Conservation (phyloP, 148 eudicot species). For the Gaultheria prostrata region DNA sequence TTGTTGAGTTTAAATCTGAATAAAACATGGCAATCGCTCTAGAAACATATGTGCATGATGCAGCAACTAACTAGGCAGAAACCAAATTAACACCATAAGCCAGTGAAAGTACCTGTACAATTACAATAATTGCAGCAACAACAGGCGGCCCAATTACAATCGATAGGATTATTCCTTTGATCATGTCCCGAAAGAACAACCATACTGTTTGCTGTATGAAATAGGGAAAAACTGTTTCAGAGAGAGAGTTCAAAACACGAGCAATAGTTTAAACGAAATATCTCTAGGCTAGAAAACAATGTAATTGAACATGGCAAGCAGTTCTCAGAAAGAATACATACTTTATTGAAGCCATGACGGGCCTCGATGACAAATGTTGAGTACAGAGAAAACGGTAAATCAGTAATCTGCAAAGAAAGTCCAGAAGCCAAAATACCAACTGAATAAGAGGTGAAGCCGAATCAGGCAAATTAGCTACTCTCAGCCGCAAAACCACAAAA, state of each 20-base stretch:
- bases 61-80: background rate
- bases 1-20: too few relatives aligned
- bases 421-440: background rate
- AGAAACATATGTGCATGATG: background rate
- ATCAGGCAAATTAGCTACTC: background rate
- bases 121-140: constrained; percentile 86
- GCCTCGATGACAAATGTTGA: constrained; percentile 96
- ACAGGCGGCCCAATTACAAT: constrained; percentile 88
- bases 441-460: background rate
- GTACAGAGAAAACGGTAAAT: constrained; percentile 90
- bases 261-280: background rate
- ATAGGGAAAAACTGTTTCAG: constrained; percentile 9
- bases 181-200: constrained; percentile 85
- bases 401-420: constrained; percentile 69
- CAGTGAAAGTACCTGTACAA: constrained; percentile 71
- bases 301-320: background rate
- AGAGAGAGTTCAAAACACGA: background rate
- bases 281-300: background rate
- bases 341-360: constrained; percentile 99
- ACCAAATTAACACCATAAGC: background rate
- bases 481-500: background rate
- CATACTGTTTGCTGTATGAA: constrained; percentile 83
- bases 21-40: background rate
- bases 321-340: constrained; percentile 19
- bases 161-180: constrained; percentile 74